These are phyloP conservation scores for Fraxinus floribunda DNA, from an alignment of 305 asterid species.

Conservation along the genomic window DNA sequence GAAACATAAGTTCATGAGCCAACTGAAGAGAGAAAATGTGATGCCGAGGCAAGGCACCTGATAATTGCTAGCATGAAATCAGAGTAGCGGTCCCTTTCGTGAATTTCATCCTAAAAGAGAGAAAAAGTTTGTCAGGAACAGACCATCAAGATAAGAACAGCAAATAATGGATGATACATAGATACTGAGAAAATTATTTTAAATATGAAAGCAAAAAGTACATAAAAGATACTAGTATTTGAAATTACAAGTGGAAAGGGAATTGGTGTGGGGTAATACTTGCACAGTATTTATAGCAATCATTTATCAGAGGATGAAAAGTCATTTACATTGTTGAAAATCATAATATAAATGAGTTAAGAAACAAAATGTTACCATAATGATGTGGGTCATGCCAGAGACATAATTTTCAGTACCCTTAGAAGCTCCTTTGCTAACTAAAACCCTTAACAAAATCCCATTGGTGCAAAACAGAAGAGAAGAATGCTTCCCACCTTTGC, in stretches of 20 bases:
- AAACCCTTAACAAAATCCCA: conserved; percentile 78
- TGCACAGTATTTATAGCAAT: conserved; percentile 1
- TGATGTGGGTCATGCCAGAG: conserved; percentile 76
- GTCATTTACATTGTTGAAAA: conserved; percentile 10
- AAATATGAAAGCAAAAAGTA: conserved; percentile 12
- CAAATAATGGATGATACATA: conserved; percentile 19
- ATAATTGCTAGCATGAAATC: conserved; percentile 95
- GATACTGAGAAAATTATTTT: neutral
- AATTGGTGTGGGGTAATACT: neutral
- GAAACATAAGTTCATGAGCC: conserved; percentile 2
- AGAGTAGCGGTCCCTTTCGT: conserved; percentile 95
- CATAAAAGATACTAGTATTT: neutral
- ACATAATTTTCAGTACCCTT: conserved; percentile 35
- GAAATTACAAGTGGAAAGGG: conserved; percentile 5
- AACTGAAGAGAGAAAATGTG: conserved; percentile 15
- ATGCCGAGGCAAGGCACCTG: conserved; percentile 54
- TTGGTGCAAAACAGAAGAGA: conserved; percentile 91
- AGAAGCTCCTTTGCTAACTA: conserved; percentile 48
- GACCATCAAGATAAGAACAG: conserved; percentile 14
- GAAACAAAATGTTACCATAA: conserved; percentile 68
- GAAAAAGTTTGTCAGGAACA: conserved; percentile 29
- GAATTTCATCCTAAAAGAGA: conserved; percentile 84
- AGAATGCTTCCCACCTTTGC: conserved; percentile 86
- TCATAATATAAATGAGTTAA: neutral
- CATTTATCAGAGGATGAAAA: conserved; percentile 9